Percentiles rank a stretch among this genome's conserved stretches.
These are phyloP conservation scores for Diversispora eburnea DNA, from an alignment of 192 early-diverging fungal genomes.

Conservation along the genomic window DNA sequence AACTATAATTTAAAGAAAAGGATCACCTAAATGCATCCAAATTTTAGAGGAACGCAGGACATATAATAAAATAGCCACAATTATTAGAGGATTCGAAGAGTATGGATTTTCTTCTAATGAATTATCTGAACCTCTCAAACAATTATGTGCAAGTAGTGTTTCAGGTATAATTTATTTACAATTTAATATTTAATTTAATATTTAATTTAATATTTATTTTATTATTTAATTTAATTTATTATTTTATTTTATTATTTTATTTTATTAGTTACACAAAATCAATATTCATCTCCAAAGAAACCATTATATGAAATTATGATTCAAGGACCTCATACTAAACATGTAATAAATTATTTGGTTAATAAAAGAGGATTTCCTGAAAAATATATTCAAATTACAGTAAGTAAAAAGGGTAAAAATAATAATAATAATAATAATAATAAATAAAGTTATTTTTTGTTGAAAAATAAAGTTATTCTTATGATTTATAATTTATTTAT, in stretches of 20 bases:
- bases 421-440: background rate
- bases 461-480: too few species aligned
- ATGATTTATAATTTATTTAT: too few species aligned
- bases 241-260: too few species aligned
- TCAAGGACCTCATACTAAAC: constrained; percentile 71
- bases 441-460: background rate
- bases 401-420: background rate
- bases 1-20: constrained; percentile 34
- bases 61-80: constrained; percentile 66
- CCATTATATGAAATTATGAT: constrained; percentile 66
- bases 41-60: constrained; percentile 57
- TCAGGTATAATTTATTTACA: constrained; percentile 41
- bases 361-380: constrained; percentile 49
- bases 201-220: background rate
- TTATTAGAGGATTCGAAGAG: constrained; percentile 57
- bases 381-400: constrained; percentile 39
- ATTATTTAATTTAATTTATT: background rate
- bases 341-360: constrained; percentile 48
- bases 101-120: constrained; percentile 62
- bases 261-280: constrained; percentile 46
- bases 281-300: constrained; percentile 49
- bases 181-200: background rate
- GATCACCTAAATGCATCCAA: constrained; percentile 44
- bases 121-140: constrained; percentile 54
- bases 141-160: constrained; percentile 63